phyloP scores from a whole-genome alignment of 2,329 filamentous ascomycete genomes.

The Neofusicoccum ribis region DNA sequence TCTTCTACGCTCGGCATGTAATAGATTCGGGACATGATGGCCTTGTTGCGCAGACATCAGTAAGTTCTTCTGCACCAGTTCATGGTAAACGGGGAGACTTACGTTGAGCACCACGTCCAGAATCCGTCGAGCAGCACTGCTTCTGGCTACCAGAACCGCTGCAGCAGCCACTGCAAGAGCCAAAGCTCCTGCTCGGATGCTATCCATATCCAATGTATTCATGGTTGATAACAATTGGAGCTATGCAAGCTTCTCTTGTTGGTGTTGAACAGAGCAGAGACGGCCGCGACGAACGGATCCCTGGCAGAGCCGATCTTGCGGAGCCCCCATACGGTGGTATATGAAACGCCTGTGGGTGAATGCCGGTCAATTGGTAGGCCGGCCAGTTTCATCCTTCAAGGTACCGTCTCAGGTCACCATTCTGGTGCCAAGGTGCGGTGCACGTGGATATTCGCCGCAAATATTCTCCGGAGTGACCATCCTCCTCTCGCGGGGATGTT shows the following conservation, averaged over 20 bases:
- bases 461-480: background rate
- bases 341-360: background rate
- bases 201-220: background rate
- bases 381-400: too few species aligned
- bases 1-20: background rate
- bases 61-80: background rate
- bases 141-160: background rate
- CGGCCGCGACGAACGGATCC: background rate
- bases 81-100: background rate
- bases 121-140: background rate
- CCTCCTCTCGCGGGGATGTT: background rate
- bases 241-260: background rate
- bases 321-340: background rate
- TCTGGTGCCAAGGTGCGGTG: background rate
- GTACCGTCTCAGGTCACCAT: background rate
- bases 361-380: too few species aligned
- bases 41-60: background rate
- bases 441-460: background rate
- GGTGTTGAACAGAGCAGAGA: background rate
- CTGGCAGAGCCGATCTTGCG: background rate
- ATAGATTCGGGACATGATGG: background rate
- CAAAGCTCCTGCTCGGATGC: background rate
- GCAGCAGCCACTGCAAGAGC: background rate
- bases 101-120: background rate
- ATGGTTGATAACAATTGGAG: background rate